Percentiles rank a stretch among this genome's conserved stretches.
phyloP scores from a whole-genome alignment of 2,329 filamentous ascomycete genomes.

The Colletotrichum orchidophilum region DNA sequence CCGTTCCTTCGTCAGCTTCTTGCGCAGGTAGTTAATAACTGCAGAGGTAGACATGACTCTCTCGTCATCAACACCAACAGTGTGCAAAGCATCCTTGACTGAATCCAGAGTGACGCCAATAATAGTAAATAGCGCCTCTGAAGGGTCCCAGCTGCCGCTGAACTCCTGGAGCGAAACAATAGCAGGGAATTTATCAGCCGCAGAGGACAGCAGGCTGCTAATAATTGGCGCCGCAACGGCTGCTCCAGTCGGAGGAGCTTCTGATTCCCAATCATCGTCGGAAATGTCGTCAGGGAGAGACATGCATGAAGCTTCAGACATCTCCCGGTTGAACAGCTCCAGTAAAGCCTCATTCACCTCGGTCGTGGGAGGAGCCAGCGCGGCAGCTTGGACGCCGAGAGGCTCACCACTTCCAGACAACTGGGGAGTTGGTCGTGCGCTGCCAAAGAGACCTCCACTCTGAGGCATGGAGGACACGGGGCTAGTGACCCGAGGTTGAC shows the following conservation, averaged over 20 bases:
- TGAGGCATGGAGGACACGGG: neutral
- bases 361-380: slow-evolving; percentile 92
- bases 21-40: slow-evolving; percentile 60
- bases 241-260: neutral
- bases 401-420: neutral
- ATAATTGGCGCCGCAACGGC: neutral
- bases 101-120: slow-evolving; percentile 36
- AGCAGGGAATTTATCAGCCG: slow-evolving; percentile 46
- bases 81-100: neutral
- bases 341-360: slow-evolving; percentile 85
- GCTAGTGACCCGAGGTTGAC: neutral
- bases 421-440: neutral
- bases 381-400: slow-evolving; percentile 47
- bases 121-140: slow-evolving; percentile 38
- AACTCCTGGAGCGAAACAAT: slow-evolving; percentile 67
- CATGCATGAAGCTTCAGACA: slow-evolving; percentile 80
- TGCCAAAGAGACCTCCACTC: neutral
- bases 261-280: neutral
- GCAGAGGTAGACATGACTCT: slow-evolving; percentile 45
- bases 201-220: no score
- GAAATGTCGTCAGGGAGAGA: slow-evolving; percentile 85
- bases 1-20: slow-evolving; percentile 51
- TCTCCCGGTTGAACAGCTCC: slow-evolving; percentile 85
- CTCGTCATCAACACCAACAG: no score
- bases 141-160: slow-evolving; percentile 61